Evolutionary conservation across 1,284 basidiomycete genomes (phyloP).

Genomic region (Schizophyllum amplum): DNA sequence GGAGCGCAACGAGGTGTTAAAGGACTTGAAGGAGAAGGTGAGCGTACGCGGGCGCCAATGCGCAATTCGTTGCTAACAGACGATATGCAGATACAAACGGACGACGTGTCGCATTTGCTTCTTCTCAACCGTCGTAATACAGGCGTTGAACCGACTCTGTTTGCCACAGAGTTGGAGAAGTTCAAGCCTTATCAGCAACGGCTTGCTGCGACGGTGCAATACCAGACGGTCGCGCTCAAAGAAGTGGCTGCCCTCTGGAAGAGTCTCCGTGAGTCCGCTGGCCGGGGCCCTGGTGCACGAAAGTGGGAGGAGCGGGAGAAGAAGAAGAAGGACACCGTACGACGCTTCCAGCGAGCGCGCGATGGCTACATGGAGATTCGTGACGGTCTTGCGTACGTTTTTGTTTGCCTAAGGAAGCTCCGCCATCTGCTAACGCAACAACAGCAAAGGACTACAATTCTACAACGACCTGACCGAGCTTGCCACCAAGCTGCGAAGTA

Average conservation of each 20-base stretch:
- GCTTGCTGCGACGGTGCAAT: slow-evolving; percentile 66
- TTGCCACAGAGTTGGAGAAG: slow-evolving; percentile 92
- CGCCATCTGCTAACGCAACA: slow-evolving; percentile 7
- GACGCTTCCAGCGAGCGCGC: slow-evolving; percentile 65
- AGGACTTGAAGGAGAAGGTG: slow-evolving; percentile 92
- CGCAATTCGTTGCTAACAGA: too few relatives aligned
- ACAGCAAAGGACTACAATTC: slow-evolving; percentile 81
- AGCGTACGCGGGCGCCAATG: too few relatives aligned
- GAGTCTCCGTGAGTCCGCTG: slow-evolving; percentile 62
- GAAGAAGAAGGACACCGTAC: slow-evolving; percentile 65
- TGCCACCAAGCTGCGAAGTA: slow-evolving; percentile 49
- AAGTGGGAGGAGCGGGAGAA: slow-evolving; percentile 78
- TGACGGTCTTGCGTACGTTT: slow-evolving; percentile 71
- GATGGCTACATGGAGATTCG: slow-evolving; percentile 84
- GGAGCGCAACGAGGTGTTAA: slow-evolving; percentile 82
- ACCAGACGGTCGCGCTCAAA: slow-evolving; percentile 65
- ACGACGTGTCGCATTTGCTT: slow-evolving; percentile 94
- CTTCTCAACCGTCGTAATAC: slow-evolving; percentile 86
- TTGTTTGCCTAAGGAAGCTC: slow-evolving; percentile 3
- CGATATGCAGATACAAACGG: slow-evolving; percentile 71
- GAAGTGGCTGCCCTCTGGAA: slow-evolving; percentile 70
- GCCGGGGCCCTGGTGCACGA: slow-evolving; percentile 60
- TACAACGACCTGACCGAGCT: slow-evolving; percentile 79
- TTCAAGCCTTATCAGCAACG: slow-evolving; percentile 88
- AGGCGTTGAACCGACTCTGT: slow-evolving; percentile 80